Conservation (phyloP, 352 stramenopile genomes). For the Pythium insidiosum region DNA sequence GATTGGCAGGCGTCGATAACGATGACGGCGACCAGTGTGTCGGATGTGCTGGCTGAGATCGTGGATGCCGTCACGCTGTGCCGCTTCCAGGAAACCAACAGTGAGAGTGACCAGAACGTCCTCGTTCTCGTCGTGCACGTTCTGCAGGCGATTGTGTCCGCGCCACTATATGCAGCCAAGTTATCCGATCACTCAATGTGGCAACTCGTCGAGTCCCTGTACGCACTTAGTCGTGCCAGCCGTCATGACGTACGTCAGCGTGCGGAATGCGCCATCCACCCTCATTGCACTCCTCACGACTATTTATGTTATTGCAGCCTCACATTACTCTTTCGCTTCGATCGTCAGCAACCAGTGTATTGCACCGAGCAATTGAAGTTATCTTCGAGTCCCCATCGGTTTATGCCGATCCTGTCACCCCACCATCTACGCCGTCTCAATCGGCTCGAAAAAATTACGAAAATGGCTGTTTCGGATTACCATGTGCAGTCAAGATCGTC, state of each 20-base stretch:
- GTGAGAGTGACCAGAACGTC: slow-evolving; percentile 87
- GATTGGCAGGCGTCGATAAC: slow-evolving; percentile 46
- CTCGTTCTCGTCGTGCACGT: slow-evolving; percentile 93
- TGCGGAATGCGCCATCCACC: no score
- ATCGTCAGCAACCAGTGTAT: slow-evolving; percentile 46
- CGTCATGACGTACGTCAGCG: slow-evolving; percentile 56
- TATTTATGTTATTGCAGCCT: slow-evolving; percentile 17
- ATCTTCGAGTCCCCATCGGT: slow-evolving; percentile 51
- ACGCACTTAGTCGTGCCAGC: slow-evolving; percentile 84
- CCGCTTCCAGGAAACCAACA: slow-evolving; percentile 91
- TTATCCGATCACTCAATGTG: slow-evolving; percentile 92
- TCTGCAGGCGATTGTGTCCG: slow-evolving; percentile 87
- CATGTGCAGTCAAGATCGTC: slow-evolving; percentile 70
- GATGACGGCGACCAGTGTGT: slow-evolving; percentile 17
- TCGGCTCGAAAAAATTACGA: no score
- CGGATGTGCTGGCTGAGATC: slow-evolving; percentile 70
- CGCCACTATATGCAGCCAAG: slow-evolving; percentile 47
- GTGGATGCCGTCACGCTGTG: slow-evolving; percentile 91
- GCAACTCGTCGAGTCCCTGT: slow-evolving; percentile 94
- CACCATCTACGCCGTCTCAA: background rate
- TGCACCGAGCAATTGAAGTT: slow-evolving; percentile 55
- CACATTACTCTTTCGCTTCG: slow-evolving; percentile 58
- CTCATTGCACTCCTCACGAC: background rate
- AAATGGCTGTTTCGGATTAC: slow-evolving; percentile 70
- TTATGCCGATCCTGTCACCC: slow-evolving; percentile 23